Percentiles rank a stretch among this genome's conserved stretches.
Conservation (phyloP, 78 protist genomes). For the Chrysochromulina parva region DNA sequence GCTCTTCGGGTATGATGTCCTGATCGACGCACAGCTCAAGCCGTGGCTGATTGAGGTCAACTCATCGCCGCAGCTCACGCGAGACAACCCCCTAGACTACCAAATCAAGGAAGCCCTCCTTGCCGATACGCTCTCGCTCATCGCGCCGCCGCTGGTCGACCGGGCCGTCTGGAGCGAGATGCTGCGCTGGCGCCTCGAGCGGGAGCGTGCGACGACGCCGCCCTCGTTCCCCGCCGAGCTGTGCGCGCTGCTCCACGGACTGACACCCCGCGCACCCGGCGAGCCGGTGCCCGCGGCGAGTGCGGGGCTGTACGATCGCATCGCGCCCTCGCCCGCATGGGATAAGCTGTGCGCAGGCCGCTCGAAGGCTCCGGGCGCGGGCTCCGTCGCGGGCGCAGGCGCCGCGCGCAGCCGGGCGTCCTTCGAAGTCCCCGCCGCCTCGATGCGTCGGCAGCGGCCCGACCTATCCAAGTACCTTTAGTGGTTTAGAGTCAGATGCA, state of each 20-base stretch:
- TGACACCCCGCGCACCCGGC: not conserved
- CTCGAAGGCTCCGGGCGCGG: too few relatives aligned
- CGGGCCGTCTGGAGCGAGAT: not conserved
- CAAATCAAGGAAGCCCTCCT: not conserved
- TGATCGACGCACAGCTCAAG: conserved; percentile 36
- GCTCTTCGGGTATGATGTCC: conserved; percentile 53
- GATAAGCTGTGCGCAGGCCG: too few relatives aligned
- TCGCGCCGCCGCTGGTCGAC: not conserved
- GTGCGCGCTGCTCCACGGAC: not conserved
- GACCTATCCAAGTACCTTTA: too few relatives aligned
- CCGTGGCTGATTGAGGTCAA: conserved; percentile 30
- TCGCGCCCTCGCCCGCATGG: conserved; percentile 18
- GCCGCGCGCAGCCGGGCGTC: too few relatives aligned
- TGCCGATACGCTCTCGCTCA: not conserved
- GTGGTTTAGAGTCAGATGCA: too few relatives aligned
- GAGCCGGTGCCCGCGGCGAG: not conserved
- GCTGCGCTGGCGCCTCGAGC: not conserved
- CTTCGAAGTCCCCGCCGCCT: too few relatives aligned
- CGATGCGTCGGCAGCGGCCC: too few relatives aligned
- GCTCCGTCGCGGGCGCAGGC: too few relatives aligned
- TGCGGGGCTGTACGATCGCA: not conserved
- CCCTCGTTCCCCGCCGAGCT: not conserved
- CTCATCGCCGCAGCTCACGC: not conserved
- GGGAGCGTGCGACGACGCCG: not conserved
- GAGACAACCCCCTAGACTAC: not conserved